Conservation (phyloP, 2,329 filamentous ascomycete species). For the Aureobasidium sp. region DNA sequence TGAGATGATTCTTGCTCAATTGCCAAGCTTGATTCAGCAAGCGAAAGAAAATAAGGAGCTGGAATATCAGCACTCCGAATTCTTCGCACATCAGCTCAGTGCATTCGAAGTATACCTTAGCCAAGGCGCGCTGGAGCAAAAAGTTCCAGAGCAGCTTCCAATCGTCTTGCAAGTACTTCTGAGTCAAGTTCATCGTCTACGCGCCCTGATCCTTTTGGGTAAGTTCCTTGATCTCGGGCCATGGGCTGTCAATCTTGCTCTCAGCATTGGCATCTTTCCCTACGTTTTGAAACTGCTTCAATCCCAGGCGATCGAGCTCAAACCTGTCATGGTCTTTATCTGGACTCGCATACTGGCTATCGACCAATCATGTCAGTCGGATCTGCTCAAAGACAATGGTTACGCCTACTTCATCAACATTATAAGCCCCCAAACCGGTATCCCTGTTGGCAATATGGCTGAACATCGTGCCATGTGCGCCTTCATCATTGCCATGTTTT, state of each 20-base stretch:
- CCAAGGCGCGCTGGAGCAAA: constrained; percentile 74
- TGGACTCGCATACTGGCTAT: constrained; percentile 96
- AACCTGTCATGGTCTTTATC: constrained; percentile 99
- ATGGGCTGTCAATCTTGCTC: constrained; percentile 95
- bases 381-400: constrained; percentile 92
- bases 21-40: constrained; percentile 74
- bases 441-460: constrained; percentile 74
- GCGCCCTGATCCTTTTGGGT: constrained; percentile 83
- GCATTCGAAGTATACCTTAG: constrained; percentile 94
- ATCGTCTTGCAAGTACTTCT: constrained; percentile 93
- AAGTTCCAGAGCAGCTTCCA: constrained; percentile 86
- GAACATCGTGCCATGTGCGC: constrained; percentile 99
- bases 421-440: constrained; percentile 62
- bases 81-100: constrained; percentile 94
- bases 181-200: constrained; percentile 87
- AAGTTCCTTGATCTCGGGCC: constrained; percentile 92
- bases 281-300: constrained; percentile 97
- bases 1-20: constrained; percentile 85
- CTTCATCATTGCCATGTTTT: constrained; percentile 95
- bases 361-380: constrained; percentile 85
- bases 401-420: constrained; percentile 96
- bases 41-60: constrained; percentile 71
- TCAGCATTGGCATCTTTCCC: constrained; percentile 97
- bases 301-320: constrained; percentile 87
- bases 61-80: constrained; percentile 88